phyloP scores from a whole-genome alignment of 345 rosid species.

The Xanthoceras sorbifolium region DNA sequence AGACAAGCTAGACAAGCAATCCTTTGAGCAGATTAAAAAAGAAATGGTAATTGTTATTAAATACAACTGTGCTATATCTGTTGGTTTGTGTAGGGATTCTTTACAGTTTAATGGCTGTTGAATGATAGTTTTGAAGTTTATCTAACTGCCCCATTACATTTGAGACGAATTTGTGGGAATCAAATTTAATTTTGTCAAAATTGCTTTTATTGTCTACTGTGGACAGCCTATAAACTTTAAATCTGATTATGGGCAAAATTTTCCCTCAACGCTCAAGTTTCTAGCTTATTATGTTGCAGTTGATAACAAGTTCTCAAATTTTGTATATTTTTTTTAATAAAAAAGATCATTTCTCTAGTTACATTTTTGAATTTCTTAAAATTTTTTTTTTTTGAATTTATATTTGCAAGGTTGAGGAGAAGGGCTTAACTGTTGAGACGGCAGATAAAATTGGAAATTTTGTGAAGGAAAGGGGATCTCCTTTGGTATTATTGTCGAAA shows the following conservation, averaged over 20 bases:
- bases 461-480: constrained; percentile 79
- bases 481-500: constrained; percentile 58
- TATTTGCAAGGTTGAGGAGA: constrained; percentile 71
- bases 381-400: neutral
- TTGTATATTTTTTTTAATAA: too few relatives aligned
- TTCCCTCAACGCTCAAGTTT: neutral
- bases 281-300: neutral
- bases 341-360: too few relatives aligned
- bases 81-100: neutral
- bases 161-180: neutral
- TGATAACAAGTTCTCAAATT: neutral
- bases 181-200: neutral
- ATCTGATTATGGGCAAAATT: neutral
- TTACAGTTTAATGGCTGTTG: neutral
- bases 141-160: too few relatives aligned
- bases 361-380: too few relatives aligned
- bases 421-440: constrained; percentile 65
- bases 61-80: neutral
- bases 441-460: constrained; percentile 79
- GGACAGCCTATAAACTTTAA: neutral
- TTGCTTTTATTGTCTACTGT: neutral
- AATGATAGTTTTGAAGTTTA: constrained; percentile 1
- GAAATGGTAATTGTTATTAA: constrained; percentile 68
- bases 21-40: constrained; percentile 79
- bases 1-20: constrained; percentile 87